Evolutionary conservation across 1,284 basidiomycete genomes (phyloP), one percentile per base, ranked within the genome.

Genomic region (Ceratobasidium sp.): DNA sequence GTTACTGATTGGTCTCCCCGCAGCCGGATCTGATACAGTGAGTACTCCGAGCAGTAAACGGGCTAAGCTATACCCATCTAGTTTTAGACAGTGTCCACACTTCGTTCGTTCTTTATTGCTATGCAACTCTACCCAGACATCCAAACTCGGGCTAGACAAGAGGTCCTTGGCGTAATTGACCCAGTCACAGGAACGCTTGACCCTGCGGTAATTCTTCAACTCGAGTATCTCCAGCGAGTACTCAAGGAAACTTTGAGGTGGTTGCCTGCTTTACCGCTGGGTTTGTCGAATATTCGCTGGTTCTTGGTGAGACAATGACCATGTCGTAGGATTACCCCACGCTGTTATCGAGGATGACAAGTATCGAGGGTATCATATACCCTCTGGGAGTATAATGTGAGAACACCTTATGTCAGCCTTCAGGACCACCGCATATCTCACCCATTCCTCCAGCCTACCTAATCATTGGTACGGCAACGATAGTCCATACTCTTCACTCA

Each of bases 11-110:
- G 34, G 53, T n/a, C n/a, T n/a, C 14, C 16, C 14, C 53, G 18
- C 21, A 65, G 62, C 62, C n/a, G 62, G 62, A 23, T 65, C 23
- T 34, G 45, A 65, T 26, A 65, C 62, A 2, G 62, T 65, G 41
- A n/a, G 62, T 36, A 28, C 10, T 21, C 16, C 34, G 14, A 26
- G 3, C 30, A 21, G 36, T 39, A 14, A 36, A 55, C 34, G 28
- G 12, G 26, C 21, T 30, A 32, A 50, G 21, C n/a, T 18, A 2
- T 34, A 3, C 9, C 3, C 18, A 45, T n/a, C 8, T 39, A 26
- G 39, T 28, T 30, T 14, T 18, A 65, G 62, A 52, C 62, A 4
- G 62, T 65, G 1, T 34, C 62, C 14, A 52, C 62, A 10, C 23
- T 65, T 10, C 30, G 32, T 1, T 36, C 62, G 12, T 65, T 65